phyloP scores from a whole-genome alignment of 2,329 filamentous ascomycete genomes.

The Chrysoporthe austroafricana region DNA sequence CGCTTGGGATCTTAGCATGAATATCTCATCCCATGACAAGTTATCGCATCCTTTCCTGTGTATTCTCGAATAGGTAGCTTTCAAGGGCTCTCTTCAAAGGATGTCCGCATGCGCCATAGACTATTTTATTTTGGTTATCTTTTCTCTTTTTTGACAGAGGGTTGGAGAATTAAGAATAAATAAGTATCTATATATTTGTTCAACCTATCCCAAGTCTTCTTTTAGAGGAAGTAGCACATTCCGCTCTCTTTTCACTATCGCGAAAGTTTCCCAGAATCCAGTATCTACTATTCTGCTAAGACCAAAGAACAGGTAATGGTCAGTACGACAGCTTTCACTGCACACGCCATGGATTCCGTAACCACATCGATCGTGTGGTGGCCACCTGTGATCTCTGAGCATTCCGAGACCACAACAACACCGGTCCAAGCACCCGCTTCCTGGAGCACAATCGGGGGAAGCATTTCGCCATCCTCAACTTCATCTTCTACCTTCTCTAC shows the following conservation, averaged over 20 bases:
- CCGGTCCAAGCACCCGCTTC: neutral
- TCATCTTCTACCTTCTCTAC: neutral
- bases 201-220: too few relatives aligned
- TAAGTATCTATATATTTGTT: too few relatives aligned
- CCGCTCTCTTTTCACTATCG: too few relatives aligned
- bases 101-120: too few relatives aligned
- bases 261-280: neutral
- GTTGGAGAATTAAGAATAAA: too few relatives aligned
- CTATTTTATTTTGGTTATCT: too few relatives aligned
- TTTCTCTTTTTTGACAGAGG: too few relatives aligned
- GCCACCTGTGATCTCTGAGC: neutral
- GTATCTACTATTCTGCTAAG: neutral
- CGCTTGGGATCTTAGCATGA: neutral
- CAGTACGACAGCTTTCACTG: neutral
- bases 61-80: neutral
- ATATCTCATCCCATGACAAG: neutral
- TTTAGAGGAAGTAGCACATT: too few relatives aligned
- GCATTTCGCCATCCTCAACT: neutral
- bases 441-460: neutral
- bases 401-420: neutral
- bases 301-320: neutral
- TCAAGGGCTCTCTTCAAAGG: too few relatives aligned
- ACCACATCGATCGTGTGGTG: neutral
- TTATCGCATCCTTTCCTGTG: neutral
- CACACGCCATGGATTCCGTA: neutral